Base-by-base conservation (phyloP, 2,329 filamentous ascomycete genomes). In the Aspergillus oerlinghausenensis region DNA sequence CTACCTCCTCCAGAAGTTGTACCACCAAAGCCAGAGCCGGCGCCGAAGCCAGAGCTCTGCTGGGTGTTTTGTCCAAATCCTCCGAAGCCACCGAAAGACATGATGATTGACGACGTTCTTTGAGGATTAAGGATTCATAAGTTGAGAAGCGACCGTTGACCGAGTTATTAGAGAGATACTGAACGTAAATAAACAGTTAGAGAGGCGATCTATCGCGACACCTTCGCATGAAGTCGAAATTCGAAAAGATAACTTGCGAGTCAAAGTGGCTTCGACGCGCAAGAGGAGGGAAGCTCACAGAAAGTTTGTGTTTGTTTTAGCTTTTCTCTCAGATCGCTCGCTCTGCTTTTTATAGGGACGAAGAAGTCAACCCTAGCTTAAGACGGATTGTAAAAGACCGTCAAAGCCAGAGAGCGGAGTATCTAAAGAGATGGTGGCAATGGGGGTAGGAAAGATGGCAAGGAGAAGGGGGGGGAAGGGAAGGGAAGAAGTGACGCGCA, bases 11-110 rank as follows among this genome's bases (percentile, higher is more conserved):
- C 64, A 64, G 70, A 66, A 57, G 63, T 67, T 50, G 68, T 64
- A 59, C 65, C 62, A 60, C 70, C 71, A 55, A 73, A 73, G 14
- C 65, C 70, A 67, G 70, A 66, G 58, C 71, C 71, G 51, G 71
- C 63, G 47, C 74, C 74, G 65, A 74, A 73, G 62, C 67, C 70
- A 53, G 71, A 68, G 62, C 68, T 79, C 73, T 77, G 72, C 65
- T 76, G 73, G 69, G 81, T 84, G 61, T 80, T 81, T 67, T 81
- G 79, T 75, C 84, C 84, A 74, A 88, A 87, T 77, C 83, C 81
- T 66, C 77, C 75, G 69, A 80, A 79, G 67, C 78, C 43, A 47
- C 43, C 76, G 65, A 71, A 72, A 65, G 71, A 75, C 70, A 74
- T 75, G 58, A 63, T 73, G 64, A 60, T 60, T 63, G 61, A 57